Percentiles rank a stretch among this genome's conserved stretches.
These are phyloP conservation scores for Triticum monococcum DNA, from an alignment of 176 grass and related monocot species.

Conservation along the genomic window DNA sequence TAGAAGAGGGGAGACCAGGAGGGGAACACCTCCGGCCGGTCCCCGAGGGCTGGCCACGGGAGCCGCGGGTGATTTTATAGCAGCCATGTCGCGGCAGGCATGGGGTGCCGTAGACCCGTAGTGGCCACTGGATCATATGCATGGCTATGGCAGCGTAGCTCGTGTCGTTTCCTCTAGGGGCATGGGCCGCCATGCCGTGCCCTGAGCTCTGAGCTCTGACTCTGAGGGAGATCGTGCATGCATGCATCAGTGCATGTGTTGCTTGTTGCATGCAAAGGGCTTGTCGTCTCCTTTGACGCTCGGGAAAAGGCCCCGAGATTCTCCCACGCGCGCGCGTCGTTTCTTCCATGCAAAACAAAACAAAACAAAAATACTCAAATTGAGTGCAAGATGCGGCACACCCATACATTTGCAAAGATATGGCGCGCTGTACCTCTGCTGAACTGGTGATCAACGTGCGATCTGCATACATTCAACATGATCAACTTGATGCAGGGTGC, in stretches of 20 bases:
- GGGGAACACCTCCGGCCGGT: constrained; percentile 28
- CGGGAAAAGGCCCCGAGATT: constrained; percentile 30
- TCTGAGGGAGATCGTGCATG: constrained; percentile 24
- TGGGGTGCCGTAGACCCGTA: neutral
- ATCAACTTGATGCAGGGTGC: too few species aligned
- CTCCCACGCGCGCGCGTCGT: neutral
- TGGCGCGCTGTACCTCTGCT: too few species aligned
- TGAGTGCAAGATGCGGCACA: neutral
- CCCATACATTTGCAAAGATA: neutral
- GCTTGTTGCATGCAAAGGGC: constrained; percentile 21
- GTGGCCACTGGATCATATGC: neutral
- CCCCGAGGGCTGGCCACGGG: constrained; percentile 3
- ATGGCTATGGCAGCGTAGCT: neutral
- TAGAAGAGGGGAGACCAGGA: constrained; percentile 41
- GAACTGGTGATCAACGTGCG: too few species aligned
- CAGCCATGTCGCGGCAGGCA: neutral
- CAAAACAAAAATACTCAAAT: neutral
- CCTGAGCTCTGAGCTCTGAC: constrained; percentile 26
- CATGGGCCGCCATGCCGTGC: constrained; percentile 45
- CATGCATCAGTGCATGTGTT: neutral
- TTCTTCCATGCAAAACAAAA: constrained; percentile 12
- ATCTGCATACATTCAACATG: too few species aligned
- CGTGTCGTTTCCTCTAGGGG: constrained; percentile 9
- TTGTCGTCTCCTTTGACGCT: constrained; percentile 39
- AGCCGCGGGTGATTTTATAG: constrained; percentile 39